These are phyloP conservation scores for Lachnellula arida DNA, from an alignment of 2,329 filamentous ascomycete species.

Conservation along the genomic window DNA sequence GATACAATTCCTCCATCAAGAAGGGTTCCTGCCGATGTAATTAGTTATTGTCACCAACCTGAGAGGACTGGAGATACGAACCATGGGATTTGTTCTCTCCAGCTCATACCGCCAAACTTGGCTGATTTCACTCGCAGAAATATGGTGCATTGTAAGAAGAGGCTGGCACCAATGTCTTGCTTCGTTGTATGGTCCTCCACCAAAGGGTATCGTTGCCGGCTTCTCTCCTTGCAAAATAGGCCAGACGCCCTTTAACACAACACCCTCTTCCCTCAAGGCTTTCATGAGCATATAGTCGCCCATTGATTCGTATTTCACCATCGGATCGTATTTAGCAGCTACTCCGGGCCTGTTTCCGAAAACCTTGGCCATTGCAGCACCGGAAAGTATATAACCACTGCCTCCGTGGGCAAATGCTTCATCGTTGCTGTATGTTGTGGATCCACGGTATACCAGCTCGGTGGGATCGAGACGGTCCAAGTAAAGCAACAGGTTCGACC, in stretches of 20 bases:
- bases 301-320: slow-evolving; percentile 40
- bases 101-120: slow-evolving; percentile 49
- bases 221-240: slow-evolving; percentile 52
- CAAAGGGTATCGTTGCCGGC: slow-evolving; percentile 44
- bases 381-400: slow-evolving; percentile 48
- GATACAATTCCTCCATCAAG: slow-evolving; percentile 46
- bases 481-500: slow-evolving; percentile 47
- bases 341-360: slow-evolving; percentile 38
- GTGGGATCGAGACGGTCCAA: slow-evolving; percentile 39
- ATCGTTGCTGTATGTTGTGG: slow-evolving; percentile 39
- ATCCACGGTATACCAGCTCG: slow-evolving; percentile 46
- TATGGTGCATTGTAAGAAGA: slow-evolving; percentile 51
- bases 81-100: slow-evolving; percentile 7
- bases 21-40: slow-evolving; percentile 35
- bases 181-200: slow-evolving; percentile 28
- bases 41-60: slow-evolving; percentile 8
- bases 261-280: slow-evolving; percentile 42
- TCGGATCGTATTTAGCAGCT: slow-evolving; percentile 42
- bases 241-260: slow-evolving; percentile 41
- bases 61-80: slow-evolving; percentile 20
- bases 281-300: slow-evolving; percentile 47
- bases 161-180: slow-evolving; percentile 48
- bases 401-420: slow-evolving; percentile 51
- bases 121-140: slow-evolving; percentile 47
- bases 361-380: slow-evolving; percentile 45